Percentiles rank a stretch among this genome's conserved stretches.
phyloP scores from a whole-genome alignment of 441 rosid species.

The Iberis amara region DNA sequence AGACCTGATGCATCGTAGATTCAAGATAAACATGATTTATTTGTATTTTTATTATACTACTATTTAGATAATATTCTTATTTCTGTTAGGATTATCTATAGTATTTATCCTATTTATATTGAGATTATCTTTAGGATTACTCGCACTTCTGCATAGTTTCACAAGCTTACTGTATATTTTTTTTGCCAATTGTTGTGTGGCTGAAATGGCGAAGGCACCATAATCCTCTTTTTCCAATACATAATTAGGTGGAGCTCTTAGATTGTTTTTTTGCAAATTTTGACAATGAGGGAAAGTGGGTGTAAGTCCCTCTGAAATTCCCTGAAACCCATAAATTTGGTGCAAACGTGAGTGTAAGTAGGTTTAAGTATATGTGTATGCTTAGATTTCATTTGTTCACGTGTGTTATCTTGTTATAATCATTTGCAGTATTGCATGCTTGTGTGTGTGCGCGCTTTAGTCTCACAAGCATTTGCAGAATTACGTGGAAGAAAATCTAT shows the following conservation, averaged over 20 bases:
- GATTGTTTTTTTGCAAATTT: slow-evolving; percentile 2
- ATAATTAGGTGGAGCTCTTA: slow-evolving; percentile 15
- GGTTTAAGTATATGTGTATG: no score
- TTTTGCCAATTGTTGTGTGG: slow-evolving; percentile 12
- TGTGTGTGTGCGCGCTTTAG: slow-evolving; percentile 11
- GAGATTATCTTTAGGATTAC: no score
- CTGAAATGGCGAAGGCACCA: slow-evolving; percentile 5
- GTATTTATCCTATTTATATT: no score
- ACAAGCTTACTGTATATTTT: slow-evolving; percentile 14
- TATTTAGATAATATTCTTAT: no score
- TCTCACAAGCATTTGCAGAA: no score
- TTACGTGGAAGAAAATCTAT: no score
- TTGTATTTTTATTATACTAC: no score
- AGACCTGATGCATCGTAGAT: no score
- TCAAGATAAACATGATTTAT: no score
- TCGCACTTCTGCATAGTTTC: slow-evolving; percentile 22
- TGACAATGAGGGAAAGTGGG: slow-evolving; percentile 41
- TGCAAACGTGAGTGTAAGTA: slow-evolving; percentile 16
- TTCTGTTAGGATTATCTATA: no score
- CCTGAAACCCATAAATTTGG: slow-evolving; percentile 19
- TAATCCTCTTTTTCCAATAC: slow-evolving; percentile 1
- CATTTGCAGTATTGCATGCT: slow-evolving; percentile 10
- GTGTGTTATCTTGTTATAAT: slow-evolving; percentile 8
- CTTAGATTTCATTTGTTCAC: neutral
- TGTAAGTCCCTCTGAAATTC: slow-evolving; percentile 56